Evolutionary conservation across 2,329 filamentous ascomycete species (phyloP), one percentile per base, ranked within the genome.

Genomic region (Metarhizium rileyi): DNA sequence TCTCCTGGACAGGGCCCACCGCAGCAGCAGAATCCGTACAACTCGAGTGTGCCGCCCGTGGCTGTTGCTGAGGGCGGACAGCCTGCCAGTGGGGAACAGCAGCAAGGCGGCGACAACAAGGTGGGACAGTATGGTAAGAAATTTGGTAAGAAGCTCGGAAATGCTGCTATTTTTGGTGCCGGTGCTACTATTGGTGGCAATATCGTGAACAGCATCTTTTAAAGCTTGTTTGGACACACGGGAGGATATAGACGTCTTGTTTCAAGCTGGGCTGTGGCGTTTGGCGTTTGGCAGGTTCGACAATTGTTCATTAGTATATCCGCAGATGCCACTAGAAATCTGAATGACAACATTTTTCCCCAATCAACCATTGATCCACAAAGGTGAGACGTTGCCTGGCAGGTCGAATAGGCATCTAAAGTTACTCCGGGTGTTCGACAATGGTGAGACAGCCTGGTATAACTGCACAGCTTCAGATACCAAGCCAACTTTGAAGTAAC

Each of bases 171-270:
- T 57, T 95, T 95, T 61, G 91, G 91, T 66, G 91, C 91, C 44
- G 90, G 91, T 67, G 90, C 91, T 45, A 93, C 88, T 1, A 85
- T 95, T 55, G 90, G 90, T 63, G 81, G 85, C 57, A 93, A 95
- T 63, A 81, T 95, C 63, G 89, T 95, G 58, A 93, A 94, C 69
- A 82, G 84, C 55, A 94, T 95, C 59, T 93, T 95, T 67, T 95
- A 82, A 62, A 25, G 28, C 25, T 43, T 27, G 16, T 3, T 7
- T 25, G 20, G 38, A 42, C 20, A 42, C 16, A 22, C 8, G 16
- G 22, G 38, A 41, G 7, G 38, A 25, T 5, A 5, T 16, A n/a
- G 30, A n/a, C 9, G 4, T 33, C 20, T 42, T 14, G 20, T 10
- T 23, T 25, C 20, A 5, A 6, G 9, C 10, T 26, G 38, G 36